Evolutionary conservation across 208 protist species (phyloP).

Genomic region (Willaertia magna): DNA sequence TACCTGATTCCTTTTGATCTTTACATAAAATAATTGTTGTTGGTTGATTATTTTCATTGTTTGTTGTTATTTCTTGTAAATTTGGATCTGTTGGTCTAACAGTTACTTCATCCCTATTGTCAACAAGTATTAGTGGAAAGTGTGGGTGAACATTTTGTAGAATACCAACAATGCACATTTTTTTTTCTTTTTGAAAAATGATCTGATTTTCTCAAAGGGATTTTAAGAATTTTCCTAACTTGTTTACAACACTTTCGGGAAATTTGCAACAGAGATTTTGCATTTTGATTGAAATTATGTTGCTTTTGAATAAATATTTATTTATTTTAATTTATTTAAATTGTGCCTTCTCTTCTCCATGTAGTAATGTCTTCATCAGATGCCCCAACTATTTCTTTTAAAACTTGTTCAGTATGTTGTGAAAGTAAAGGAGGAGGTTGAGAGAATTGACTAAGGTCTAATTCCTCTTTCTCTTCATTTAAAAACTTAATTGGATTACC

Average conservation of each 20-base stretch:
- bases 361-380: background rate
- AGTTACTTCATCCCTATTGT: background rate
- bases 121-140: background rate
- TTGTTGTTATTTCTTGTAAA: too few species aligned
- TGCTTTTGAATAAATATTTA: too few species aligned
- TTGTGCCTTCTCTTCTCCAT: background rate
- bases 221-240: too few species aligned
- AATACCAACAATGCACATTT: background rate
- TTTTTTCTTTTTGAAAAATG: background rate
- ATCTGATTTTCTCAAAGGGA: too few species aligned
- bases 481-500: background rate
- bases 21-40: background rate
- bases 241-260: too few species aligned
- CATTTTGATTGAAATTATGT: too few species aligned
- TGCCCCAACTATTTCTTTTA: background rate
- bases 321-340: too few species aligned
- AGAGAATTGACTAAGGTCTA: background rate
- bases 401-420: background rate
- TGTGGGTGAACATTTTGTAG: background rate
- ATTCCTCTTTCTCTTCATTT: background rate
- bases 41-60: background rate
- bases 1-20: background rate
- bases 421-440: background rate
- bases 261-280: too few species aligned
- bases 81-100: background rate